Conservation (phyloP, 345 rosid species). For the Acer negundo region DNA sequence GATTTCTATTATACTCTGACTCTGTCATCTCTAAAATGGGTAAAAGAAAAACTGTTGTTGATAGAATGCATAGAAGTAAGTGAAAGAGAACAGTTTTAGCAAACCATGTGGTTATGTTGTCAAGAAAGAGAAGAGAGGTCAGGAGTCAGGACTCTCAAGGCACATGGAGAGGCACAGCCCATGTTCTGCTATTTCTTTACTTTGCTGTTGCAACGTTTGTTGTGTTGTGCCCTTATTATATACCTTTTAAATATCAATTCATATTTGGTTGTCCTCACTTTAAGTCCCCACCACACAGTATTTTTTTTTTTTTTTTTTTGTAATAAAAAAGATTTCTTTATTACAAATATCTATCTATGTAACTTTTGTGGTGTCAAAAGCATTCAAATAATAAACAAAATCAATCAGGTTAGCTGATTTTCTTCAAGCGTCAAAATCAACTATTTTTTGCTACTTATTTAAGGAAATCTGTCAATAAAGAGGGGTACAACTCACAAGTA, state of each 20-base stretch:
- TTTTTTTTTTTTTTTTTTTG: too few relatives aligned
- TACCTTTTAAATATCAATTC: background rate
- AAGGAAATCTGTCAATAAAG: background rate
- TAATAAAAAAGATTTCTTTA: too few relatives aligned
- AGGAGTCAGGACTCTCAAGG: background rate
- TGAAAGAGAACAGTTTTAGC: background rate
- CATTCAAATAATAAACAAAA: too few relatives aligned
- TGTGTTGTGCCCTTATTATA: conserved; percentile 10
- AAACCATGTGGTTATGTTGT: conserved; percentile 17
- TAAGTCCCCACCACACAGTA: too few relatives aligned
- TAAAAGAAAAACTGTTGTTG: background rate
- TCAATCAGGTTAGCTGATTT: background rate
- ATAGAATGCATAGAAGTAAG: background rate
- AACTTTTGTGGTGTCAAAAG: background rate
- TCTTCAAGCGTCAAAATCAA: background rate
- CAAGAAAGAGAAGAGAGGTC: conserved; percentile 5
- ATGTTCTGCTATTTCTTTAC: conserved; percentile 13
- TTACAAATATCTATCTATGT: too few relatives aligned
- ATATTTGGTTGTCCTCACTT: background rate
- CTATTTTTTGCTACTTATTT: background rate
- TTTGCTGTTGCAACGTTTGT: background rate
- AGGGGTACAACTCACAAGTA: background rate
- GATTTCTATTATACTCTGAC: conserved; percentile 1
- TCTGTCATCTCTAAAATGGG: background rate
- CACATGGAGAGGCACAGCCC: conserved; percentile 18